Percentiles rank a stretch among this genome's conserved stretches.
Conservation (phyloP, 768 basidiomycete genomes). For the Tylopilus balloui region DNA sequence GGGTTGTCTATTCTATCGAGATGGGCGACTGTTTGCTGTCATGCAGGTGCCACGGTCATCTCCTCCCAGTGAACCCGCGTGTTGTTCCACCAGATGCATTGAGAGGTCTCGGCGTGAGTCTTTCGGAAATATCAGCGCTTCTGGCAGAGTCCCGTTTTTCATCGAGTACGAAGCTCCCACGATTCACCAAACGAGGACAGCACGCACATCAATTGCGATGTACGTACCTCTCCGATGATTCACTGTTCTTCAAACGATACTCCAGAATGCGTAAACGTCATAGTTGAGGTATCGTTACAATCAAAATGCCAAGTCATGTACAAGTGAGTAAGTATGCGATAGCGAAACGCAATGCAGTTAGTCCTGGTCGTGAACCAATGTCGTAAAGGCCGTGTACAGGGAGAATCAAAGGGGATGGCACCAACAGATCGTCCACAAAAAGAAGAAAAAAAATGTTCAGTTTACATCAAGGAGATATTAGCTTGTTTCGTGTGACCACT, state of each 20-base stretch:
- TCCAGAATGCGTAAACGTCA: background rate
- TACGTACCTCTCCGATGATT: background rate
- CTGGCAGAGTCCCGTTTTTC: too few relatives aligned
- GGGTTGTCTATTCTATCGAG: background rate
- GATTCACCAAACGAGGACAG: background rate
- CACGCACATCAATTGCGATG: background rate
- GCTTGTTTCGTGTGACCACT: slow-evolving; percentile 4
- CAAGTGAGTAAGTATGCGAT: slow-evolving; percentile 20
- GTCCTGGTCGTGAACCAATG: slow-evolving; percentile 7
- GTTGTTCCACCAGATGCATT: background rate
- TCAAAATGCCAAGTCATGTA: slow-evolving; percentile 22
- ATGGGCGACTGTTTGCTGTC: background rate
- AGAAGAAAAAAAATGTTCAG: slow-evolving; percentile 8
- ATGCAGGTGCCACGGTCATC: background rate
- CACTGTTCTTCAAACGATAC: slow-evolving; percentile 11
- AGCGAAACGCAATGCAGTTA: slow-evolving; percentile 8
- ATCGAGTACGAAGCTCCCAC: background rate
- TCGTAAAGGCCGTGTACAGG: slow-evolving; percentile 20
- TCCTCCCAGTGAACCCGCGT: too few relatives aligned
- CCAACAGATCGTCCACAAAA: slow-evolving; percentile 16
- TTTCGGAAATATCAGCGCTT: background rate
- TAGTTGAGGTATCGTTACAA: slow-evolving; percentile 15
- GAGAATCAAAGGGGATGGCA: background rate
- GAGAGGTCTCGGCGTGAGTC: background rate
- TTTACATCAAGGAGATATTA: slow-evolving; percentile 10